Base-by-base conservation (phyloP, 2,329 filamentous ascomycete genomes). In the Elsinoe perseae region DNA sequence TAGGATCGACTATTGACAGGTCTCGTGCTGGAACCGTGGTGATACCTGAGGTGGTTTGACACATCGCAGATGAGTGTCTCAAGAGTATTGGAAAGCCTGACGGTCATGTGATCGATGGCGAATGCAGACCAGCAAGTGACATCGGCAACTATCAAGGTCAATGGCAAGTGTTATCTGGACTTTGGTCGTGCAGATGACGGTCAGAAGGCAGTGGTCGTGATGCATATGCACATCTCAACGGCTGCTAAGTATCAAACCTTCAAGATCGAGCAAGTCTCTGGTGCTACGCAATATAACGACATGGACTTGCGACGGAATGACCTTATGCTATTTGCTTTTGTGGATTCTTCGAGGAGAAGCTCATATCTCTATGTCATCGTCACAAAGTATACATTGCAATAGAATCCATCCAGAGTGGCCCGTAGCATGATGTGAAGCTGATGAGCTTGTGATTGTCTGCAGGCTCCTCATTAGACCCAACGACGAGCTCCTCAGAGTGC, bases 1-100 rank as follows among this genome's bases (percentile, higher is more conserved):
- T 7, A 30, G 23, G n/a, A 36, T 30, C n/a, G 48, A 52, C 48
- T 52, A 52, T 52, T 52, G 48, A 36, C 48, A 52, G 48, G 48
- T 52, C 48, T 52, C 48, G 36, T 9, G 16, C 28, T 30, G 27
- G n/a, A 2, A 52, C 30, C n/a, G 9, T 48, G 43, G 23, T 8
- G 14, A 16, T 23, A 21, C 25, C 25, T 52, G 23, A n/a, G 28
- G 36, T 18, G 48, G 23, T 27, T 36, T 48, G 43, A 16, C n/a
- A 34, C 9, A 36, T 36, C n/a, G 40, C 6, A 12, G 28, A 9
- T 34, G 18, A 23, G 28, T 52, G 48, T 52, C 48, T 52, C 28
- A 36, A n/a, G 7, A 30, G 43, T 43, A 48, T 48, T 32, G 23
- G n/a, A n/a, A 28, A 48, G 43, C 20, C 23, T 48, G 21, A 48